Conservation (phyloP, 2,329 filamentous ascomycete genomes). For the Xylariaceae sp. region DNA sequence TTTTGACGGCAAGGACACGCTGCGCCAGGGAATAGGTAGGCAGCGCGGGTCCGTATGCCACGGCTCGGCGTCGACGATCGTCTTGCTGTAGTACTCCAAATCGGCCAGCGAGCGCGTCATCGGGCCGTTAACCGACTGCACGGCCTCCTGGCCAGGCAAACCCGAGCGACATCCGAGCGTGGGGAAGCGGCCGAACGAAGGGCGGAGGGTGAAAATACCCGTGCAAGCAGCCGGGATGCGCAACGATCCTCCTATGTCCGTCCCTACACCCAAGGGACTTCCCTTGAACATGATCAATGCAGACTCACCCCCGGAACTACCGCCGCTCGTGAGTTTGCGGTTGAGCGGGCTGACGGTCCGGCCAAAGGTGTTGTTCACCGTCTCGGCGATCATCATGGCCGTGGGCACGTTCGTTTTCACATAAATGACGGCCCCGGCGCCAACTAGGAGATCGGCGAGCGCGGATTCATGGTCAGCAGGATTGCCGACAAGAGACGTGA, state of each 20-base stretch:
- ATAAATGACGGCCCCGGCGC: conserved; percentile 60
- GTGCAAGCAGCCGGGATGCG: conserved; percentile 45
- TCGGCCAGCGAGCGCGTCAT: conserved; percentile 63
- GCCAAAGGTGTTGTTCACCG: conserved; percentile 70
- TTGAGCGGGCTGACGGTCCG: conserved; percentile 68
- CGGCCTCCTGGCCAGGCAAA: conserved; percentile 69
- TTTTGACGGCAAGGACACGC: conserved; percentile 43
- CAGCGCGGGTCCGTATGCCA: conserved; percentile 66
- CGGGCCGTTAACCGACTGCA: conserved; percentile 69
- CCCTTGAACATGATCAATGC: conserved; percentile 67
- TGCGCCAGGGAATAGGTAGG: conserved; percentile 63
- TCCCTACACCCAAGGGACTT: conserved; percentile 59
- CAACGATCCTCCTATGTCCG: conserved; percentile 44
- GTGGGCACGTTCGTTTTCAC: conserved; percentile 66
- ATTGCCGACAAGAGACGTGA: conserved; percentile 66
- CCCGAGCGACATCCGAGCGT: conserved; percentile 60
- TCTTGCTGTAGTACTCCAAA: conserved; percentile 60
- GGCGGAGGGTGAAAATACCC: conserved; percentile 40
- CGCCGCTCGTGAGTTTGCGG: conserved; percentile 65
- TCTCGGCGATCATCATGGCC: conserved; percentile 73
- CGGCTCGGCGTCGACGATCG: conserved; percentile 58
- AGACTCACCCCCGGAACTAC: conserved; percentile 71
- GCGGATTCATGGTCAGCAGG: conserved; percentile 55
- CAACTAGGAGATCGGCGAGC: conserved; percentile 51
- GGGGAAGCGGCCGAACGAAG: conserved; percentile 65